These are phyloP conservation scores for Thielaviopsis euricoi DNA, from an alignment of 2,329 filamentous ascomycete genomes.

Conservation along the genomic window DNA sequence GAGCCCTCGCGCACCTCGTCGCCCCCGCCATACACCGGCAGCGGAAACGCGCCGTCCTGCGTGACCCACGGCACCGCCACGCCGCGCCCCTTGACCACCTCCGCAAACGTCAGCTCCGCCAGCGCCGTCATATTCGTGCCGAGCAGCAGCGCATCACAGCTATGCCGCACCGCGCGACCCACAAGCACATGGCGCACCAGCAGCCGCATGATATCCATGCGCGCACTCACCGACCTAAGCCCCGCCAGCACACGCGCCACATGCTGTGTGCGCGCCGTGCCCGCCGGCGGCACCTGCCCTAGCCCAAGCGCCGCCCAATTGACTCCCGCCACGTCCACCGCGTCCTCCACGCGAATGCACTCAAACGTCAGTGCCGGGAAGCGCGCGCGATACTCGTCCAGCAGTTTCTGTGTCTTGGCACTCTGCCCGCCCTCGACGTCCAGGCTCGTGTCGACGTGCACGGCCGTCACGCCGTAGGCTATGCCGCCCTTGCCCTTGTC, in stretches of 20 bases:
- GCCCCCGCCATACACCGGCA: constrained; percentile 17
- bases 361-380: constrained; percentile 54
- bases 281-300: constrained; percentile 17
- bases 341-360: constrained; percentile 44
- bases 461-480: constrained; percentile 49
- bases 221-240: constrained; percentile 58
- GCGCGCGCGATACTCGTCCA: constrained; percentile 34
- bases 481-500: constrained; percentile 41
- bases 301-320: constrained; percentile 34
- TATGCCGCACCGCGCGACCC: constrained; percentile 38
- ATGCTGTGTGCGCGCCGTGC: neutral
- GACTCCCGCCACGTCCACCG: constrained; percentile 34
- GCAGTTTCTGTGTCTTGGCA: constrained; percentile 26
- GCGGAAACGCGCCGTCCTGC: constrained; percentile 47
- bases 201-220: constrained; percentile 54
- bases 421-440: constrained; percentile 12
- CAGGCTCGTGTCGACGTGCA: constrained; percentile 34
- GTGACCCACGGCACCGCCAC: constrained; percentile 69
- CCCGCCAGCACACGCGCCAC: constrained; percentile 39
- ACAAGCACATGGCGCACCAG: constrained; percentile 58
- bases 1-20: constrained; percentile 6
- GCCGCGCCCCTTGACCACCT: constrained; percentile 82
- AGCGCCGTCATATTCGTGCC: constrained; percentile 78
- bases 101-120: constrained; percentile 68
- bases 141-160: constrained; percentile 58